Evolutionary conservation across 2,329 filamentous ascomycete genomes (phyloP).

Genomic region (Cercospora citrullina): DNA sequence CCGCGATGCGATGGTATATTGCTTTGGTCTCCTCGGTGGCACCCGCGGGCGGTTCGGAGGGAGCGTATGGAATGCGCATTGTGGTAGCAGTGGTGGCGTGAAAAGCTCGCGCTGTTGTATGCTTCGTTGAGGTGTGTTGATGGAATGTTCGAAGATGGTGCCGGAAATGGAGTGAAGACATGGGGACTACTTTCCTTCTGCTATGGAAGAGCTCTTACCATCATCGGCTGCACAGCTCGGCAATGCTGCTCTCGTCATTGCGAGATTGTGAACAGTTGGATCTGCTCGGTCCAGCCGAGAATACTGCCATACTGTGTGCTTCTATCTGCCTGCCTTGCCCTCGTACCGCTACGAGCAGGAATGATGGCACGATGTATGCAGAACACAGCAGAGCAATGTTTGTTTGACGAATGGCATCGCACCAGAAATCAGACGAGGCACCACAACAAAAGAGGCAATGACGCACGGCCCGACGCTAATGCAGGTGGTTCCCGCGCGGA

Average conservation of each 20-base stretch:
- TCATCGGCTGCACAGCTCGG: slow-evolving; percentile 18
- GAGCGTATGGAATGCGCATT: slow-evolving; percentile 69
- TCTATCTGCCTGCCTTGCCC: not conserved
- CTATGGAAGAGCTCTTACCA: slow-evolving; percentile 24
- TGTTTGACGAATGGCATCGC: not conserved
- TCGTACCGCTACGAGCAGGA: not conserved
- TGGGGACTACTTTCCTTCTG: not conserved
- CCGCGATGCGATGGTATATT: slow-evolving; percentile 64
- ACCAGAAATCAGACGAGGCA: not conserved
- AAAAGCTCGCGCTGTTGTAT: not conserved
- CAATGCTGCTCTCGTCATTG: slow-evolving; percentile 5
- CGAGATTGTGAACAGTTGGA: not conserved
- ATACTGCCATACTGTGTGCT: not conserved
- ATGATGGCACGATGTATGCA: not conserved
- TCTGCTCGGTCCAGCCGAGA: not conserved
- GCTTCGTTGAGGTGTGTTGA: not conserved
- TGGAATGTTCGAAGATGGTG: not conserved
- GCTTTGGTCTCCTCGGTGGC: slow-evolving; percentile 49
- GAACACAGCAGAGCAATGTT: not conserved
- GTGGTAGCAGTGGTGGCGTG: slow-evolving; percentile 13
- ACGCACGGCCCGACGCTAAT: slow-evolving; percentile 6
- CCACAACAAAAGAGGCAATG: not conserved
- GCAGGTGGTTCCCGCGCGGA: slow-evolving; percentile 13
- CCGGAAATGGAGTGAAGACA: not conserved
- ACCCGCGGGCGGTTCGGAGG: slow-evolving; percentile 54